Evolutionary conservation across 805 yeast genomes (phyloP).

Genomic region (Blastobotrys mokoenaii): DNA sequence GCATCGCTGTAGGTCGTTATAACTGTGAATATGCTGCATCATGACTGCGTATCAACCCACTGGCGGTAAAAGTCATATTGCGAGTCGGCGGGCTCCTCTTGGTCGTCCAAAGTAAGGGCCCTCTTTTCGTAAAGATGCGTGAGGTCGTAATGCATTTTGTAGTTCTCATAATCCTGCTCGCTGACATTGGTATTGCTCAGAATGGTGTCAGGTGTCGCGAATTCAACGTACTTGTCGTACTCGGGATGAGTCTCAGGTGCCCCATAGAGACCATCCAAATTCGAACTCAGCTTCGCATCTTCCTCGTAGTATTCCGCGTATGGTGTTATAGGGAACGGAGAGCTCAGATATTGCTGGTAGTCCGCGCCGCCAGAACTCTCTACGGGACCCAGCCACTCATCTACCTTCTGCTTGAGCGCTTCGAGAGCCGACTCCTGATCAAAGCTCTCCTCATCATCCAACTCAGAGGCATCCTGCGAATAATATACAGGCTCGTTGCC

Average conservation of each 20-base stretch:
- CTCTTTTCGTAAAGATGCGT: background rate
- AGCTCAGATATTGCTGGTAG: background rate
- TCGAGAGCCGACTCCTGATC: background rate
- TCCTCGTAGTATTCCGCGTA: too few relatives aligned
- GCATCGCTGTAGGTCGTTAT: too few relatives aligned
- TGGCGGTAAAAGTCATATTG: constrained; percentile 1
- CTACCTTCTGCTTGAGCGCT: background rate
- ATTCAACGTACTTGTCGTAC: constrained; percentile 6
- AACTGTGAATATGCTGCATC: background rate
- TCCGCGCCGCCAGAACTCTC: background rate
- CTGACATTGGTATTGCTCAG: background rate
- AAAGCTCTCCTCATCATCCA: background rate
- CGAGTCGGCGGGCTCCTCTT: background rate
- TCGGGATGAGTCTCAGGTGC: background rate
- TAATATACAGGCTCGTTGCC: constrained; percentile 1
- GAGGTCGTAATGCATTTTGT: constrained; percentile 8
- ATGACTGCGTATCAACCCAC: background rate
- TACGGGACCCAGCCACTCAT: background rate
- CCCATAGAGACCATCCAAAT: background rate
- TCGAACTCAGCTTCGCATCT: too few relatives aligned
- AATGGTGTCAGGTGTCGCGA: constrained; percentile 7
- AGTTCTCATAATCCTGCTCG: constrained; percentile 8
- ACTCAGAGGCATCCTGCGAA: background rate
- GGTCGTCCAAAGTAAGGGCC: background rate
- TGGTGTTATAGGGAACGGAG: too few relatives aligned